Base-by-base conservation (phyloP, 2,329 filamentous ascomycete genomes). In the Elsinoe batatas region DNA sequence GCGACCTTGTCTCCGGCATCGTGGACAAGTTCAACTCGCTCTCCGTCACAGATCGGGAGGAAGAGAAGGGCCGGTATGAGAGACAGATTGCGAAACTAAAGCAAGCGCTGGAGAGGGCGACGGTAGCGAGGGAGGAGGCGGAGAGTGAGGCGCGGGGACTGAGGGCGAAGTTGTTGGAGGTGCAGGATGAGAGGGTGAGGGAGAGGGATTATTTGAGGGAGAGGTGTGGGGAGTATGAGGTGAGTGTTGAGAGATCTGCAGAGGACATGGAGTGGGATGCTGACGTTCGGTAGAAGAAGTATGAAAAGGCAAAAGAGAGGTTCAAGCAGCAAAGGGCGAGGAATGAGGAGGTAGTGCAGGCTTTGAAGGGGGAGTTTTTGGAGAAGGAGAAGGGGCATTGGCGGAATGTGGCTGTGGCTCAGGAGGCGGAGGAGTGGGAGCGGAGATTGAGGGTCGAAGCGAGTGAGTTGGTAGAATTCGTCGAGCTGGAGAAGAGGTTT, bases 401-500 rank as follows among this genome's bases (percentile, higher is more conserved):
- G 56, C 62, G 65, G 13, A 64, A 67, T 10, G 67, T 69, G 44
- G 54, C 61, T 15, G 60, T 60, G 1, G 58, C 86, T 8, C 88
- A 84, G 79, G 85, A 88, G 63, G 88, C 88, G 66, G 85, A 84
- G 3, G 64, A 69, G 22, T 66, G 67, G 30, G 80, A 83, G 65
- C 74, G 71, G 68, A 79, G 71, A 64, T 76, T 84, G 55, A 83
- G 85, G 8, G 78, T 85, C 59, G 79, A 84, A 6, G 84, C 86
- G 0, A 76, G 85, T 60, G 86, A 89, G 58, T 80, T 86, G 64
- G 76, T 89, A 47, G 84, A 90, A 32, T 91, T 88, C 68, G 74
- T 91, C 66, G 81, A 87, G 64, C 79, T 85, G 55, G 87, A 91
- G 67, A 89, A 85, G 67, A 77, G 81, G 50, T 78, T 90, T n/a